Conservation (phyloP, 257 asterid species). For the Leonotis leonurus region DNA sequence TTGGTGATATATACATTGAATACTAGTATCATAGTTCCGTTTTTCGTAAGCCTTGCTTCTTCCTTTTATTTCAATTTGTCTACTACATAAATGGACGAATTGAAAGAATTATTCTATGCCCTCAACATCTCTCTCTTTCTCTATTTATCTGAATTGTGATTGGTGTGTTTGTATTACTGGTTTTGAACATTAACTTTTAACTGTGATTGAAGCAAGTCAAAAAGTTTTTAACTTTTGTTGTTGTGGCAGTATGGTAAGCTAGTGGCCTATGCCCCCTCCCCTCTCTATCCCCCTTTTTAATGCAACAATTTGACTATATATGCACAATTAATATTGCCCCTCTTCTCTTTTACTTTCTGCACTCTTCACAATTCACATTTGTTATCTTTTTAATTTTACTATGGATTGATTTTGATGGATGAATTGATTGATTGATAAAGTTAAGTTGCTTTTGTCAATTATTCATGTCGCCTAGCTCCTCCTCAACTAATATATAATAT, state of each 20-base stretch:
- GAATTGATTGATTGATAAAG: no score
- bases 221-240: conserved; percentile 12
- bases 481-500: no score
- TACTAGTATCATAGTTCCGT: conserved; percentile 37
- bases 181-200: conserved; percentile 10
- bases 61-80: conserved; percentile 42
- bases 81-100: conserved; percentile 29
- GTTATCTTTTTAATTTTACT: background rate
- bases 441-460: no score
- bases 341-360: background rate
- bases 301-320: conserved; percentile 10
- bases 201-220: conserved; percentile 4
- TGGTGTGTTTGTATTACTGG: background rate
- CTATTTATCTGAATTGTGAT: no score
- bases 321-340: no score
- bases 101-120: background rate
- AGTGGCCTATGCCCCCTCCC: background rate
- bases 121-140: no score
- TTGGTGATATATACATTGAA: conserved; percentile 24
- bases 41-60: conserved; percentile 33
- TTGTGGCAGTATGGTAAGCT: conserved; percentile 14
- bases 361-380: background rate
- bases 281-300: conserved; percentile 7
- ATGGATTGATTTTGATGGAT: background rate
- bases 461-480: no score